Evolutionary conservation across 1,139 yeast species (phyloP), one percentile per base, ranked within the genome.

Genomic region (Taphrina flavorubra): DNA sequence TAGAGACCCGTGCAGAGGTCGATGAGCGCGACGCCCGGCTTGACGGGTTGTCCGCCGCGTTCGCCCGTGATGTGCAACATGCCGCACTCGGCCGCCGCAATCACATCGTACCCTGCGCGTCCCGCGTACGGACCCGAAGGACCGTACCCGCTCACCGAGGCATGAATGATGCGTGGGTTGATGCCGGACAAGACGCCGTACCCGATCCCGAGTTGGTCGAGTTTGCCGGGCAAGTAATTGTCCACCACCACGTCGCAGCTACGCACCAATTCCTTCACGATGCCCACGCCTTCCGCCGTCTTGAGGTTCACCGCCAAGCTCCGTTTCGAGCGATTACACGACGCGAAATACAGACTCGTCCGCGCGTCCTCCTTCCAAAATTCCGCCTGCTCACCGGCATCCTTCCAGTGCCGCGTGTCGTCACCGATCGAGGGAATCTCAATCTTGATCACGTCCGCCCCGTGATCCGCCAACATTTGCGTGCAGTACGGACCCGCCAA

Each of bases 1-100:
- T 80, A 80, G 49, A 80, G 72, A 0, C 82, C 83, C 1, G 83
- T 78, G 13, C 81, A 80, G 60, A 80, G 71, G 70, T 80, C 83
- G 16, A 81, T 80, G 25, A 80, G 80, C 5, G 83, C 83, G 2
- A 80, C 83, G 5, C 83, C 83, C 5, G 80, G 82, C 72, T 80
- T 80, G 51, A 79, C 80, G 0, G 82, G 82, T n/a, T 76, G 77
- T 31, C 82, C 79, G 49, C 76, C 77, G 2, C 80, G 78, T 51
- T 79, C 77, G 16, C 83, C 83, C 1, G 82, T 80, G 70, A 80
- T 80, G 72, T 80, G 82, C 82, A 80, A 80, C 68, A 80, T 75
- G 5, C 83, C 83, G 72, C 79, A 77, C 71, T 80, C 83, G 10
- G 83, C 83, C 70, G 80, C 83, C 6, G 81, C 82, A 82, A 80